phyloP scores from a whole-genome alignment of 2,329 filamentous ascomycete species.

The Colletotrichum sp. region DNA sequence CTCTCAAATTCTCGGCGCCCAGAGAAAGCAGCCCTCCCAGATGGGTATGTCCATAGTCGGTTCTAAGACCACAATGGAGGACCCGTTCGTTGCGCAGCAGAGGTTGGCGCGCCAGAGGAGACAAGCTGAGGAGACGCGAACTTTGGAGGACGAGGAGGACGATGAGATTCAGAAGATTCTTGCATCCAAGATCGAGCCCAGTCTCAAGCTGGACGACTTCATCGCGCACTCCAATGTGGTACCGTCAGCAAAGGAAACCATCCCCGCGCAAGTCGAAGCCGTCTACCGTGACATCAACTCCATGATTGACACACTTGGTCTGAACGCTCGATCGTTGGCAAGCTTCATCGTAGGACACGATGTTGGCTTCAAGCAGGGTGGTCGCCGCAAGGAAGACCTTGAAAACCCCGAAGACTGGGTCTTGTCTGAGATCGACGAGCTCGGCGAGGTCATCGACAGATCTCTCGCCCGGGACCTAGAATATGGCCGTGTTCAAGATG shows the following conservation, averaged over 20 bases:
- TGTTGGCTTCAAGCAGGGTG: slow-evolving; percentile 55
- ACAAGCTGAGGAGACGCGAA: slow-evolving; percentile 61
- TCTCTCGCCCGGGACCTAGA: slow-evolving; percentile 71
- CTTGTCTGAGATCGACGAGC: slow-evolving; percentile 75
- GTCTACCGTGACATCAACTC: slow-evolving; percentile 84
- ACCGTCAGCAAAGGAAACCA: slow-evolving; percentile 58
- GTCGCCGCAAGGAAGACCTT: slow-evolving; percentile 70
- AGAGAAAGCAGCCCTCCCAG: slow-evolving; percentile 41
- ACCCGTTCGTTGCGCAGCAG: slow-evolving; percentile 55
- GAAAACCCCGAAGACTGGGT: slow-evolving; percentile 74
- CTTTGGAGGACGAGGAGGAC: slow-evolving; percentile 72
- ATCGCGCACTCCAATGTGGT: slow-evolving; percentile 64
- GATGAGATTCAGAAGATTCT: slow-evolving; percentile 70
- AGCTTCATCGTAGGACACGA: slow-evolving; percentile 72
- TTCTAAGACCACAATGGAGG: slow-evolving; percentile 43
- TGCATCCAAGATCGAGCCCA: slow-evolving; percentile 64
- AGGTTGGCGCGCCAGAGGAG: slow-evolving; percentile 58
- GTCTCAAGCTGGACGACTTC: slow-evolving; percentile 69
- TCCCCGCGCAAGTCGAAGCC: slow-evolving; percentile 68
- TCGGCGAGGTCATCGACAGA: slow-evolving; percentile 67
- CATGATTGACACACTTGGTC: slow-evolving; percentile 91
- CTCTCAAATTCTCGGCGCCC: slow-evolving; percentile 53
- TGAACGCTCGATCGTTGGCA: slow-evolving; percentile 76
- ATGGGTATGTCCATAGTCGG: slow-evolving; percentile 43
- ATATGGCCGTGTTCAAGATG: slow-evolving; percentile 69